Evolutionary conservation across 345 rosid genomes (phyloP).

Genomic region (Noccaea bulbosa): DNA sequence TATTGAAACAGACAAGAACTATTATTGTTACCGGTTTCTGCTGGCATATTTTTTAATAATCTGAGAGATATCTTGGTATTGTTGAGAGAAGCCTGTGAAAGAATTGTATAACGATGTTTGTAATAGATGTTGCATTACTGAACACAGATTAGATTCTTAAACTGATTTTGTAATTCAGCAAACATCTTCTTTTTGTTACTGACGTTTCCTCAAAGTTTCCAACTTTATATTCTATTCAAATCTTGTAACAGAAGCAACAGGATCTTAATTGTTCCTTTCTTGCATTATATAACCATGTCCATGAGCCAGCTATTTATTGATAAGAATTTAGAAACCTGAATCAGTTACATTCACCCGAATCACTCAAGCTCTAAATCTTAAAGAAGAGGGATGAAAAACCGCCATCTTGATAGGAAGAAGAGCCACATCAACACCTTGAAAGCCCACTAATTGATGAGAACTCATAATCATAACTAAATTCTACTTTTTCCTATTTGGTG

Average conservation of each 20-base stretch:
- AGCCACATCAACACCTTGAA: too few species aligned
- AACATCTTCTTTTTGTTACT: conserved; percentile 12
- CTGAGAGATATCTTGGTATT: neutral
- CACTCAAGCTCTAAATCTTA: neutral
- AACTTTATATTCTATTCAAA: conserved; percentile 10
- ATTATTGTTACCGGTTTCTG: conserved; percentile 19
- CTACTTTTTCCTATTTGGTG: too few species aligned
- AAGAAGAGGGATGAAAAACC: neutral
- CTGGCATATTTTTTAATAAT: conserved; percentile 10
- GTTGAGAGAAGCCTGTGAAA: neutral
- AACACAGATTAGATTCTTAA: conserved; percentile 12
- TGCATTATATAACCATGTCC: neutral
- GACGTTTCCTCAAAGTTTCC: conserved; percentile 27
- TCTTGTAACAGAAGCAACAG: conserved; percentile 22
- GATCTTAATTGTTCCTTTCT: conserved; percentile 27
- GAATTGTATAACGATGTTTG: conserved; percentile 1
- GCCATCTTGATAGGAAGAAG: too few species aligned
- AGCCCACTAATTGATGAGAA: too few species aligned
- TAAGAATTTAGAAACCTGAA: neutral
- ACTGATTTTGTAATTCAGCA: neutral
- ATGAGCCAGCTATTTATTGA: neutral
- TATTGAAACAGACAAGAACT: conserved; percentile 23
- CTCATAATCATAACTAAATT: too few species aligned
- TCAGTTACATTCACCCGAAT: neutral
- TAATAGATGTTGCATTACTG: neutral